Base-by-base conservation (phyloP, 2,329 filamentous ascomycete genomes). In the Aspergillus floridensis region DNA sequence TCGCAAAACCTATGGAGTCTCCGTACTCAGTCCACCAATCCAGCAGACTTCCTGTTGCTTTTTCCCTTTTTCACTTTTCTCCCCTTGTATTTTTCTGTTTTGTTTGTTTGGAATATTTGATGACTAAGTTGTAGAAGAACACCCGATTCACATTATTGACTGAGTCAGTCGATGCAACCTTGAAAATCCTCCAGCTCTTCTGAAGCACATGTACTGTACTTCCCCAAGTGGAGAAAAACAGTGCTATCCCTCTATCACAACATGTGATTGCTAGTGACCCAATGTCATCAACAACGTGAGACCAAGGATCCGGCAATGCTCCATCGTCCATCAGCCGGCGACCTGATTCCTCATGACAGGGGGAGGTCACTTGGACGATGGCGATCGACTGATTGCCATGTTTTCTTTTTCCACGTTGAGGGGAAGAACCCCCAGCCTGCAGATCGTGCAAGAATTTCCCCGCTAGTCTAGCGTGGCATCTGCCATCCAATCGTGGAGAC, bases 391-490 rank as follows among this genome's bases (percentile, higher is more conserved):
- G 51, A 44, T 44, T 44, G 38, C 38, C 24, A 48, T 49, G 38
- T 50, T 51, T 48, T 51, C 24, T 51, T 54, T 24, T 32, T 22
- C 44, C 26, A 19, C 16, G 35, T 55, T 44, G 49, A 10, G 14
- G 22, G 32, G 32, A 29, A 29, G 31, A 52, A 19, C 22, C 49
- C 8, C 49, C 11, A 21, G 26, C 24, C 32, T 61, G 60, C 58
- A 60, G 58, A 60, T 60, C 60, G 52, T 55, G 51, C 58, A 56
- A 46, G 19, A n/a, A 48, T 35, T 22, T 26, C 46, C 52, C 32
- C 24, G 53, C 38, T 62, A 59, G 59, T 53, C 38, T 62, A 62
- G 59, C 57, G 57, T 59, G 51, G 49, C 21, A 10, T 10, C 35
- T 16, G 22, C 21, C 38, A 48, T 21, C 57, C 53, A 56, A 60